These are phyloP conservation scores for Salix brachista DNA, from an alignment of 345 rosid genomes.

Conservation along the genomic window DNA sequence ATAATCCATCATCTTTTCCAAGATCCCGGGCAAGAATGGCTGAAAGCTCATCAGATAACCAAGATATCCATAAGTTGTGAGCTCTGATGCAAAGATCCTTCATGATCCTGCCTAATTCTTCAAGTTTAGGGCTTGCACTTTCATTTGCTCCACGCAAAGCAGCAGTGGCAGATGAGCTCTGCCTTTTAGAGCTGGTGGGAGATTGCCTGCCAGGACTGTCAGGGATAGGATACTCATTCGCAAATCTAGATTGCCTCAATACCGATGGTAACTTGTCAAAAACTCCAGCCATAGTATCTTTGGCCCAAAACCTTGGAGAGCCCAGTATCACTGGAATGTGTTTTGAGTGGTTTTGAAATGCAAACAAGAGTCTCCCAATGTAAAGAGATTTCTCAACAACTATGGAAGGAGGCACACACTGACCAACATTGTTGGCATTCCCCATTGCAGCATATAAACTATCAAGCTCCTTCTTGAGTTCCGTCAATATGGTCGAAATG, in stretches of 20 bases:
- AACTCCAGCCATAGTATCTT: conserved; percentile 48
- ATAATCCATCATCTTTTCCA: conserved; percentile 72
- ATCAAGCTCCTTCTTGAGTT: conserved; percentile 68
- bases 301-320: conserved; percentile 93
- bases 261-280: conserved; percentile 66
- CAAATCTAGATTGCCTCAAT: conserved; percentile 55
- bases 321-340: conserved; percentile 81
- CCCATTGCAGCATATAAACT: conserved; percentile 47
- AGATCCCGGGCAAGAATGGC: conserved; percentile 64
- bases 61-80: conserved; percentile 82
- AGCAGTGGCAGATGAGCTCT: conserved; percentile 66
- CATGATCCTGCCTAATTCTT: conserved; percentile 51
- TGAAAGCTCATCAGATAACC: conserved; percentile 84
- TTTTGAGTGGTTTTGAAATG: conserved; percentile 72
- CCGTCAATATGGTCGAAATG: conserved; percentile 56
- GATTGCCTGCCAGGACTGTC: conserved; percentile 53
- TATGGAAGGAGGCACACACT: conserved; percentile 44
- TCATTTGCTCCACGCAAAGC: conserved; percentile 86
- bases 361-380: conserved; percentile 86
- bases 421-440: conserved; percentile 36
- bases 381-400: conserved; percentile 84
- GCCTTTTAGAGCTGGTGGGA: conserved; percentile 53
- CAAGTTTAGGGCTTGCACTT: conserved; percentile 64
- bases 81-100: conserved; percentile 83
- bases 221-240: conserved; percentile 34